Percentiles rank a stretch among this genome's conserved stretches.
Conservation (phyloP, 805 yeast genomes). For the Candida nitratophila region DNA sequence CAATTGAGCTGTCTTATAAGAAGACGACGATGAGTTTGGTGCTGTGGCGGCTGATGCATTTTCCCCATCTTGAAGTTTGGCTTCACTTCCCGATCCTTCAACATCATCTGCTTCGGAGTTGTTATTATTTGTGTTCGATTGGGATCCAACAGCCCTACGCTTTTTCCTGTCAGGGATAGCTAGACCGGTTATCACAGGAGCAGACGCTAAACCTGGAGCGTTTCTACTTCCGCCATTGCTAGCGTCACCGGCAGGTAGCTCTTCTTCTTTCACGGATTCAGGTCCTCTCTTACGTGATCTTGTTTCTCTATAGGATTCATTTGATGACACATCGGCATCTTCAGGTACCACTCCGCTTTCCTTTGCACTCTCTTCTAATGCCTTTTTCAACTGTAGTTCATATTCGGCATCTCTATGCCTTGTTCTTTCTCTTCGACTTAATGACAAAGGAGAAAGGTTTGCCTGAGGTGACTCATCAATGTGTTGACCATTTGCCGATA, state of each 20-base stretch:
- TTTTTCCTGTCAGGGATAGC: not conserved
- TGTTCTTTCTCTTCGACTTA: slow-evolving; percentile 17
- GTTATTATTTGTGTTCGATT: not conserved
- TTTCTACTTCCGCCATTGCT: not conserved
- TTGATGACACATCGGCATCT: slow-evolving; percentile 26
- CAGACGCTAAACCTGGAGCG: not conserved
- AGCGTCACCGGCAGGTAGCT: not conserved
- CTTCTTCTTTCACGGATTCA: slow-evolving; percentile 2
- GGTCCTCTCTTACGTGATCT: slow-evolving; percentile 17
- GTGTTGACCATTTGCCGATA: slow-evolving; percentile 1
- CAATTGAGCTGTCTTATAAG: not conserved
- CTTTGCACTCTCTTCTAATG: slow-evolving; percentile 50
- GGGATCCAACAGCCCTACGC: not conserved
- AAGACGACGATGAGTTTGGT: not conserved
- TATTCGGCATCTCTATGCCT: slow-evolving; percentile 27
- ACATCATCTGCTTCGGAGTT: not conserved
- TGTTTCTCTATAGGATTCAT: slow-evolving; percentile 18
- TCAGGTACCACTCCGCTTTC: slow-evolving; percentile 36
- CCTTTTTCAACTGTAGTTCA: slow-evolving; percentile 32
- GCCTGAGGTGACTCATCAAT: slow-evolving; percentile 2
- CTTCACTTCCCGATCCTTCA: not conserved
- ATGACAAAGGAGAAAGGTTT: slow-evolving; percentile 7
- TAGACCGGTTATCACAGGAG: not conserved
- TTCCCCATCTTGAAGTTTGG: not conserved
- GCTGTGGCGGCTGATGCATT: not conserved